Percentiles rank a stretch among this genome's conserved stretches.
These are phyloP conservation scores for Russula emetica DNA, from an alignment of 768 basidiomycete species.

Conservation along the genomic window DNA sequence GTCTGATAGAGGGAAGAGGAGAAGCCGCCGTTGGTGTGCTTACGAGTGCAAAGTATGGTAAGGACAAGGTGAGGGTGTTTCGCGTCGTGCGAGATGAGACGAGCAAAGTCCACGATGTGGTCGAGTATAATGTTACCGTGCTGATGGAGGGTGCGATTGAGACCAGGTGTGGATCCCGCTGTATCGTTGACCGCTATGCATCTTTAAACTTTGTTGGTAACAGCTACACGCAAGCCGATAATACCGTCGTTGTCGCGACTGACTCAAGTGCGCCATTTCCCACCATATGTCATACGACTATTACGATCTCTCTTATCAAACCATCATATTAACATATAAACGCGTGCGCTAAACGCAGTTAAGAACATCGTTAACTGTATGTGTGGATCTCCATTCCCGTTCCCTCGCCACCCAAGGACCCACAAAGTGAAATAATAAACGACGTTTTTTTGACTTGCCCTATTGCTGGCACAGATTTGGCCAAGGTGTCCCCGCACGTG, in stretches of 20 bases:
- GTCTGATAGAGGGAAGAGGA: background rate
- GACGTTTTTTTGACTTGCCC: background rate
- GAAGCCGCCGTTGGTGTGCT: conserved; percentile 32
- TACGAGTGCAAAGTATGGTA: conserved; percentile 69
- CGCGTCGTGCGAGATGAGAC: conserved; percentile 64
- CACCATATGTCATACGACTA: background rate
- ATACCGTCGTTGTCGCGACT: conserved; percentile 83
- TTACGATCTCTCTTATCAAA: background rate
- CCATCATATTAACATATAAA: background rate
- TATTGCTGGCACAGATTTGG: conserved; percentile 50
- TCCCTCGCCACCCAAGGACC: background rate
- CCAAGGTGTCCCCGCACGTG: conserved; percentile 86
- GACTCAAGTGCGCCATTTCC: conserved; percentile 53
- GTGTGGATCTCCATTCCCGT: background rate
- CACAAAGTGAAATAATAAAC: background rate
- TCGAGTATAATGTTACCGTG: conserved; percentile 78
- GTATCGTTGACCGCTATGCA: background rate
- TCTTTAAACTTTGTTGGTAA: background rate
- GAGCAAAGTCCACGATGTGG: conserved; percentile 61
- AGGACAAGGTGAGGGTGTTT: conserved; percentile 83
- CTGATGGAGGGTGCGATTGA: conserved; percentile 82
- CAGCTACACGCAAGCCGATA: conserved; percentile 87
- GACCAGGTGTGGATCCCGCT: conserved; percentile 47
- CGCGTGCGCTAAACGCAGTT: conserved; percentile 28
- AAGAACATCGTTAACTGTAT: conserved; percentile 41